A percentile compares a stretch with the other conserved stretches of the same genome.
Evolutionary conservation across 2,329 filamentous ascomycete species (phyloP).

Genomic region (Alternaria burnsii): DNA sequence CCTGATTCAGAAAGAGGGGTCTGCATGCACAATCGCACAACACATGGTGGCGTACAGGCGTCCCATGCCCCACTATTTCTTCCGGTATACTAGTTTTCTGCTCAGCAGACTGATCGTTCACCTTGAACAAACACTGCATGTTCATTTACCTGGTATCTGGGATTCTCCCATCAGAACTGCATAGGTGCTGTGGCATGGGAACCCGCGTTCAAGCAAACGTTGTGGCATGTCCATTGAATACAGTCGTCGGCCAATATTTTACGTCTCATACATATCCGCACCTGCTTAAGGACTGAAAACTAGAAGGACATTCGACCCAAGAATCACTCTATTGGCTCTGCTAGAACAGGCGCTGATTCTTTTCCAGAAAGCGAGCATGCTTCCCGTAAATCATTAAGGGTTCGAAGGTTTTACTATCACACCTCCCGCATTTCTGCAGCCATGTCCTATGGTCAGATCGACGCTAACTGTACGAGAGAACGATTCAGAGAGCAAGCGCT

Average conservation of each 20-base stretch:
- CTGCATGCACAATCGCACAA: constrained; percentile 16
- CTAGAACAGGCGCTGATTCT: neutral
- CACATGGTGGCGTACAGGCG: constrained; percentile 18
- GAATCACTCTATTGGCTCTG: neutral
- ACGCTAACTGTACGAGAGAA: constrained; percentile 9
- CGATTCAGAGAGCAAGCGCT: neutral
- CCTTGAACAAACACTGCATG: constrained; percentile 4
- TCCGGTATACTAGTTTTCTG: constrained; percentile 3
- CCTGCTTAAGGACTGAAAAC: neutral
- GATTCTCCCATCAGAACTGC: neutral
- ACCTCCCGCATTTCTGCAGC: neutral
- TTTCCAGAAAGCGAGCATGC: neutral
- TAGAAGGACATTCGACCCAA: neutral
- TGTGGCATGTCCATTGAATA: neutral
- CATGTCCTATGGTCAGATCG: neutral
- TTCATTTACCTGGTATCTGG: constrained; percentile 16
- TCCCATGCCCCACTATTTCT: constrained; percentile 10
- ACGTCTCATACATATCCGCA: neutral
- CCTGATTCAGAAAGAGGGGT: constrained; percentile 20
- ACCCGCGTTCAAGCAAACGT: neutral
- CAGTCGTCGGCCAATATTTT: neutral
- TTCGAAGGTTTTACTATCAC: neutral
- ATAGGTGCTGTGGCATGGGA: neutral
- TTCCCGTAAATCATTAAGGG: neutral
- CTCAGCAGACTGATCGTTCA: neutral